Base-by-base conservation (phyloP, 192 early-diverging fungal species). In the Coemansia furcata region DNA sequence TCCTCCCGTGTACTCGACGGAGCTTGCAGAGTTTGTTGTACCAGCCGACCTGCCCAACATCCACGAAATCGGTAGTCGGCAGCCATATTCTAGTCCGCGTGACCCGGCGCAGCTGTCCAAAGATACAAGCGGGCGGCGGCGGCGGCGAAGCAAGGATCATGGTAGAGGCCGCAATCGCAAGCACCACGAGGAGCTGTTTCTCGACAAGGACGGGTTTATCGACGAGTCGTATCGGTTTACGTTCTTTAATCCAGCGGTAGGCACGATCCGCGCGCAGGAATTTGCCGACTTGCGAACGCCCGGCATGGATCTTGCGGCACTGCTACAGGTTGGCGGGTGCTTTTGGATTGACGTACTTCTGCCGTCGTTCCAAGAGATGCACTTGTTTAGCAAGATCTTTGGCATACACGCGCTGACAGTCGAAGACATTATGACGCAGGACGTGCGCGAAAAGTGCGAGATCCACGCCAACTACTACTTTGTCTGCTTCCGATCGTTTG, bases 391-490 rank as follows among this genome's bases (percentile, higher is more conserved):
- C 17, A 73, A 89, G 71, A 76, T 88, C 23, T 92, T 94, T 55
- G 81, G 85, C 47, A 86, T 93, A 44, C 92, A 94, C 68, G 89
- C 92, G 36, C 80, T 93, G 32, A 94, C 91, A 0, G 84, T 86
- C 32, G 96, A 99, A 82, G 97, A 99, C 67, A 97, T 99, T 49
- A 72, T 84, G 76, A 73, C 86, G 32, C 93, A 90, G 44, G 95
- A 96, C 42, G 89, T 88, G 19, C 83, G 95, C 8, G 97, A 99
- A 81, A 99, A 99, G 72, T 96, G 92, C 70, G 97, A 99, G 77
- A 78, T 83, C 0, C 91, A 89, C 69, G 61, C 65, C 14, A 83
- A 93, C 47, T 99, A 99, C 72, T 90, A 89, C 66, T 99, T 98
- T 74, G 84, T 98, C 8, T 87, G 88, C 47, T 95, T 96, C 67